Base-by-base conservation (phyloP, 1,284 basidiomycete genomes). In the Leccinum fuscescens region DNA sequence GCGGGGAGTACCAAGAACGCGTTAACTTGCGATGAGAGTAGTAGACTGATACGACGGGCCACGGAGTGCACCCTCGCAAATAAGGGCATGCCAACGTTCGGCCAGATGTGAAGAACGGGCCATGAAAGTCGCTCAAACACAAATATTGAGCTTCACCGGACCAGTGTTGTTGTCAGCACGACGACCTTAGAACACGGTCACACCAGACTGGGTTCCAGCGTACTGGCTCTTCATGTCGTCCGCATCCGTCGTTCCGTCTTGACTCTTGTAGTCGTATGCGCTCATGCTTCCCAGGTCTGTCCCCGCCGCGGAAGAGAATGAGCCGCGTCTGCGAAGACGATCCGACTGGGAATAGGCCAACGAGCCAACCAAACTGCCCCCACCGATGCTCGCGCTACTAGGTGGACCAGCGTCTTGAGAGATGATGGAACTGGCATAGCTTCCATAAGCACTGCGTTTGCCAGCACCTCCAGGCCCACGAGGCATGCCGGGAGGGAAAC, bases 401-500 rank as follows among this genome's bases (percentile, higher is more conserved):
- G 80, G 82, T 4, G 83, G 82, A 1, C 89, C 90, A 39, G 81
- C 85, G 74, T 96, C 93, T 73, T 95, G 94, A 39, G 94, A 96
- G 64, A 94, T 89, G 72, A 95, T 92, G 14, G 92, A 95, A 44
- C 89, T 91, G 2, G 93, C 94, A 72, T 97, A 96, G 66, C 90
- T 90, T 61, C 86, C 85, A 67, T 93, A 94, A 3, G 81, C 82
- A 69, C 86, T 87, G 56, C 91, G 87, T 71, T 92, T 92, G 17
- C 80, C 82, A 46, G 35, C 60, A 24, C 72, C 72, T 61, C 82
- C 82, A 33, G 79, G 73, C 17, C 82, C 82, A 35, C 88, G 83
- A 63, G 83, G 82, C 57, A 85, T 78, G 20, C 83, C 82, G 62
- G 85, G 80, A 42, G 87, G 83, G 73, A 91, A 90, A 4, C 89